Evolutionary conservation across 1,139 yeast species (phyloP).

Genomic region (Williopsis jadinii): DNA sequence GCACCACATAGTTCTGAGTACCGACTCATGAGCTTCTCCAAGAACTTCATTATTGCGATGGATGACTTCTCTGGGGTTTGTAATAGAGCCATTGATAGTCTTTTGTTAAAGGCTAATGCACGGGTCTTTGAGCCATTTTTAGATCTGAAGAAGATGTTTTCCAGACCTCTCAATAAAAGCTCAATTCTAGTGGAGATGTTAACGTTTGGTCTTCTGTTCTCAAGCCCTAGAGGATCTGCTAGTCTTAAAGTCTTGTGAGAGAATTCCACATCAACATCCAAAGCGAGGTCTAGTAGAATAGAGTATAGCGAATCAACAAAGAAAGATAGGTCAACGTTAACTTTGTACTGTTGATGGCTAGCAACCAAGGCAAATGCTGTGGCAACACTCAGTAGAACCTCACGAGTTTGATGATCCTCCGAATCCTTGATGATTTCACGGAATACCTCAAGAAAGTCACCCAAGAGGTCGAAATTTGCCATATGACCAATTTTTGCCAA

Average conservation of each 20-base stretch:
- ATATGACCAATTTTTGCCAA: slow-evolving; percentile 83
- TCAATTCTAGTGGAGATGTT: slow-evolving; percentile 89
- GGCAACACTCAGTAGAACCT: slow-evolving; percentile 72
- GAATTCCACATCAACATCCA: slow-evolving; percentile 81
- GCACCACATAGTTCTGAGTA: slow-evolving; percentile 66
- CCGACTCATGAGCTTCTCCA: slow-evolving; percentile 68
- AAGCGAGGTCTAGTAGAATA: slow-evolving; percentile 55
- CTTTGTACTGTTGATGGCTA: slow-evolving; percentile 62
- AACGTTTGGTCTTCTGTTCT: slow-evolving; percentile 55
- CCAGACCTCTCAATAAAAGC: slow-evolving; percentile 67
- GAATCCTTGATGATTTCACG: slow-evolving; percentile 64
- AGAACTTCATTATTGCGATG: slow-evolving; percentile 66
- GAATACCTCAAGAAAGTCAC: slow-evolving; percentile 85
- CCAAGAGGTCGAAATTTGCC: slow-evolving; percentile 86
- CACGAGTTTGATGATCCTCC: slow-evolving; percentile 48
- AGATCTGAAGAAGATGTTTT: slow-evolving; percentile 73
- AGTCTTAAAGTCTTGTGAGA: slow-evolving; percentile 74
- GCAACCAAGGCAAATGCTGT: slow-evolving; percentile 85
- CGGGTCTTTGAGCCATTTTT: slow-evolving; percentile 65
- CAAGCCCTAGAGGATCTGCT: slow-evolving; percentile 60
- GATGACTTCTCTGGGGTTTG: slow-evolving; percentile 88
- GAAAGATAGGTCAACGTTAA: slow-evolving; percentile 58
- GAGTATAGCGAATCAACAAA: slow-evolving; percentile 71
- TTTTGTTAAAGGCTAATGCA: slow-evolving; percentile 77
- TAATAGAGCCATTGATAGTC: slow-evolving; percentile 57